Percentiles rank a stretch among this genome's conserved stretches.
phyloP scores from a whole-genome alignment of 805 yeast genomes.

The Candida boleticola region DNA sequence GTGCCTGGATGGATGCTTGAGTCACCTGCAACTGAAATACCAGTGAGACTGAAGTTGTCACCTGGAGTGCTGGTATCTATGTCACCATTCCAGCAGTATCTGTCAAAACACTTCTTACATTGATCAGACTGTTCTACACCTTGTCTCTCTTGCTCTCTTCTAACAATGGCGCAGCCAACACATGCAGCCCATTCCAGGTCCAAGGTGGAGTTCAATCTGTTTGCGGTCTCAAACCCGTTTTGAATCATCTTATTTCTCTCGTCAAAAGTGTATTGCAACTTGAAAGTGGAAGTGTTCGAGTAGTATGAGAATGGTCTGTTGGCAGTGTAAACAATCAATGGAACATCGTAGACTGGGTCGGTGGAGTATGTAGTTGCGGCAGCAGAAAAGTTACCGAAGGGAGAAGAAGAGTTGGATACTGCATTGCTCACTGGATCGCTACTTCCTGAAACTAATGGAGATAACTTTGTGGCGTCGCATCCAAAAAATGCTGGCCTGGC shows the following conservation, averaged over 20 bases:
- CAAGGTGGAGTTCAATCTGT: slow-evolving; percentile 62
- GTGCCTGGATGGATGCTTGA: slow-evolving; percentile 15
- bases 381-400: slow-evolving; percentile 9
- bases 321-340: slow-evolving; percentile 73
- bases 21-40: neutral
- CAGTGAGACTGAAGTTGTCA: slow-evolving; percentile 30
- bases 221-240: slow-evolving; percentile 74
- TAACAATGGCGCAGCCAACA: slow-evolving; percentile 78
- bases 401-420: slow-evolving; percentile 7
- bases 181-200: slow-evolving; percentile 72
- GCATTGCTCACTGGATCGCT: slow-evolving; percentile 20
- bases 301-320: slow-evolving; percentile 63
- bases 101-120: slow-evolving; percentile 67
- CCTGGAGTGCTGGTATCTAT: slow-evolving; percentile 12
- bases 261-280: slow-evolving; percentile 56
- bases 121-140: slow-evolving; percentile 60
- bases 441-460: slow-evolving; percentile 35
- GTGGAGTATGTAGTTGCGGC: neutral
- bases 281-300: slow-evolving; percentile 71
- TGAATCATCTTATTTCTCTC: slow-evolving; percentile 59
- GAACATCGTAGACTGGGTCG: slow-evolving; percentile 42
- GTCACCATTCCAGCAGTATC: slow-evolving; percentile 74
- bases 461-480: slow-evolving; percentile 63
- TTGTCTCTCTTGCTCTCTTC: slow-evolving; percentile 71
- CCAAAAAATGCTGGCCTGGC: slow-evolving; percentile 80